A percentile compares a stretch with the other conserved stretches of the same genome.
phyloP scores from a whole-genome alignment of 164 flowering plant species.

The Stephania japonica region DNA sequence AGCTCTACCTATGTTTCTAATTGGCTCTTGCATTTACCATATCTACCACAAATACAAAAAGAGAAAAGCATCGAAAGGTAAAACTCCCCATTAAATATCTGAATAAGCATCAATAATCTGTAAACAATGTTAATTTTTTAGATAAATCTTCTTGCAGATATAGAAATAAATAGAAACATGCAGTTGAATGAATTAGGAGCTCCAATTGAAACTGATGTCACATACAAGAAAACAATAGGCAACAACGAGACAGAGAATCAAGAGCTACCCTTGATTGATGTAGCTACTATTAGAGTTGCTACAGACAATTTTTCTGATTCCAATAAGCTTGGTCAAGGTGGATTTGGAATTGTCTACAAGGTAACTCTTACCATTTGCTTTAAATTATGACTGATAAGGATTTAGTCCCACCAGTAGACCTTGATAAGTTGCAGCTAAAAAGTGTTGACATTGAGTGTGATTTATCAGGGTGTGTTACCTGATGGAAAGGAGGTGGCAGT shows the following conservation, averaged over 20 bases:
- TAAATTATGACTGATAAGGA: not conserved
- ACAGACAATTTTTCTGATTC: constrained; percentile 23
- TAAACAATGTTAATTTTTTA: no score
- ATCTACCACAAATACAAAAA: not conserved
- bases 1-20: not conserved
- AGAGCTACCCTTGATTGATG: constrained; percentile 19
- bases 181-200: not conserved
- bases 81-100: not conserved
- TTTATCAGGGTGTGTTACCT: constrained; percentile 15
- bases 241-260: not conserved
- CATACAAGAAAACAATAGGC: not conserved
- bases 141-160: not conserved
- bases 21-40: not conserved
- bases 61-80: not conserved
- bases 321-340: constrained; percentile 35
- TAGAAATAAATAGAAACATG: not conserved
- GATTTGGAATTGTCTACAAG: constrained; percentile 29
- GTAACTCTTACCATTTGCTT: constrained; percentile 2
- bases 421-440: not conserved
- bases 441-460: no score
- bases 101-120: not conserved
- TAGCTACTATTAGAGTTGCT: constrained; percentile 15
- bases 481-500: constrained; percentile 22
- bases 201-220: not conserved
- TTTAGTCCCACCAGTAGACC: not conserved